Evolutionary conservation across 139 green algal species (phyloP).

Genomic region (Micractinium conductrix): DNA sequence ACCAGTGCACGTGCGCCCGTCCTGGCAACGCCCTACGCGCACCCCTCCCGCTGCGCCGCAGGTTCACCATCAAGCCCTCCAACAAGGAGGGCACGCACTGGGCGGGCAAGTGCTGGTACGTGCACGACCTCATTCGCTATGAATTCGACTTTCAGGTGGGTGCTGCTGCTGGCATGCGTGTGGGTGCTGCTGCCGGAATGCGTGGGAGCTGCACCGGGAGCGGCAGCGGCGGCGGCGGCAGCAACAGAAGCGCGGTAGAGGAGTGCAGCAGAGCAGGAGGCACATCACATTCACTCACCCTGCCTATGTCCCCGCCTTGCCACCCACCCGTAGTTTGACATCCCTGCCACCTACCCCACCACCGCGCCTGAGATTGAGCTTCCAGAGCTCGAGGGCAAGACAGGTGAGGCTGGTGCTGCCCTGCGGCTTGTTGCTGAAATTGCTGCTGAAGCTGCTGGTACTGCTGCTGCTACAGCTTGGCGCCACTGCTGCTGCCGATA

Average conservation of each 20-base stretch:
- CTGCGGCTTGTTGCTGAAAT: no score
- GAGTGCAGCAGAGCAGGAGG: background rate
- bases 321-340: constrained; percentile 79
- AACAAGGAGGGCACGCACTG: constrained; percentile 88
- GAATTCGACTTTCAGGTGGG: constrained; percentile 94
- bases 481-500: no score
- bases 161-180: no score
- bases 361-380: constrained; percentile 94
- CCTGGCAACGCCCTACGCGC: no score
- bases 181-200: background rate
- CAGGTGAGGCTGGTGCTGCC: no score
- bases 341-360: constrained; percentile 92
- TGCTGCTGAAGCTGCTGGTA: no score
- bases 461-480: no score
- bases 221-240: no score
- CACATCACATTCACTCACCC: no score
- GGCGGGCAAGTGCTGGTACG: constrained; percentile 71
- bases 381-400: constrained; percentile 97
- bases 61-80: constrained; percentile 90
- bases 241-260: background rate
- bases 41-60: no score
- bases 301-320: background rate
- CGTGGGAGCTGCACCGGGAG: no score
- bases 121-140: constrained; percentile 96
- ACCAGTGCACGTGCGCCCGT: no score